These are phyloP conservation scores for Penicillium sp. DNA, from an alignment of 2,329 filamentous ascomycete species.

Conservation along the genomic window DNA sequence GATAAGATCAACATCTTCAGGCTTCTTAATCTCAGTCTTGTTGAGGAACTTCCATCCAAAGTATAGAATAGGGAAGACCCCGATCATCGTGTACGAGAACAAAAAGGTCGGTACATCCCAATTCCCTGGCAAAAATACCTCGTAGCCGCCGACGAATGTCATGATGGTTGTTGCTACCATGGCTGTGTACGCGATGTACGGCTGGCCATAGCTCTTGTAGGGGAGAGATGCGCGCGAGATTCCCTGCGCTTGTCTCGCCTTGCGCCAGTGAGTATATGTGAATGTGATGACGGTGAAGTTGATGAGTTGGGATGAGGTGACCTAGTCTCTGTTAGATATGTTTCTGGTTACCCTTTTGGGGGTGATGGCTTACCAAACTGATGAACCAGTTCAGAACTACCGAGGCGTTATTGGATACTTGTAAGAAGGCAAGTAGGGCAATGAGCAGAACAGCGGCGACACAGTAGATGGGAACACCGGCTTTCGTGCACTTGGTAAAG, in stretches of 20 bases:
- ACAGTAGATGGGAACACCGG: conserved; percentile 75
- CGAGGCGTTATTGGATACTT: conserved; percentile 68
- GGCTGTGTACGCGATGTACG: conserved; percentile 72
- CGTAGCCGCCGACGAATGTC: conserved; percentile 76
- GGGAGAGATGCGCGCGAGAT: conserved; percentile 70
- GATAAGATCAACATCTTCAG: conserved; percentile 66
- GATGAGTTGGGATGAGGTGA: conserved; percentile 76
- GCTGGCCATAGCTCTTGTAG: conserved; percentile 71
- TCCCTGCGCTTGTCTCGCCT: conserved; percentile 71
- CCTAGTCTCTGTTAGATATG: conserved; percentile 33
- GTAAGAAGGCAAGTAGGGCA: conserved; percentile 73
- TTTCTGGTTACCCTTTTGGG: neutral
- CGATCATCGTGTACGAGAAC: conserved; percentile 78
- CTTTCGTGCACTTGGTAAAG: conserved; percentile 64
- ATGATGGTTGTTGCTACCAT: conserved; percentile 69
- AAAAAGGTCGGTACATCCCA: conserved; percentile 75
- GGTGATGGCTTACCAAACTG: conserved; percentile 55
- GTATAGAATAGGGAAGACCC: conserved; percentile 71
- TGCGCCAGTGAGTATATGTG: conserved; percentile 74
- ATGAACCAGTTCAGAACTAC: conserved; percentile 76
- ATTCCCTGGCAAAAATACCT: conserved; percentile 71
- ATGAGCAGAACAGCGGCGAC: conserved; percentile 70
- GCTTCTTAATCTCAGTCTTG: conserved; percentile 62
- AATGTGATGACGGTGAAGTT: conserved; percentile 73
- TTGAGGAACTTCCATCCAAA: conserved; percentile 73